These are phyloP conservation scores for Kandelia obovata DNA, from an alignment of 345 rosid species.

Conservation along the genomic window DNA sequence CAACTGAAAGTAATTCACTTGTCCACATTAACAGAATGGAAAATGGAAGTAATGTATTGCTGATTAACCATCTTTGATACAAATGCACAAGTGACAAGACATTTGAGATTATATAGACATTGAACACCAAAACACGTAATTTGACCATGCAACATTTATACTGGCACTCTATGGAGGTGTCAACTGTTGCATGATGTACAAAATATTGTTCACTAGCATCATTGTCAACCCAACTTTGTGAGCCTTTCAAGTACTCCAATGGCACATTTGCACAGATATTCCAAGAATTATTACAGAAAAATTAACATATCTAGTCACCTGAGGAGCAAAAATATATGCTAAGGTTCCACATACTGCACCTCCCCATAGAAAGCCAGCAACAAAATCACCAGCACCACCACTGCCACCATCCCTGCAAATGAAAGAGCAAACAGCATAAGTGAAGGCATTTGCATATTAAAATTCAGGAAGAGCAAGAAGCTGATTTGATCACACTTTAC, in stretches of 20 bases:
- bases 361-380: constrained; percentile 81
- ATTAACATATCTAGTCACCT: constrained; percentile 41
- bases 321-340: constrained; percentile 81
- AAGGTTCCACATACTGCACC: constrained; percentile 82
- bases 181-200: neutral
- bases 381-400: constrained; percentile 66
- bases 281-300: constrained; percentile 7
- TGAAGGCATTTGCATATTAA: neutral
- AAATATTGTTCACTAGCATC: neutral
- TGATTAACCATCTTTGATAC: neutral
- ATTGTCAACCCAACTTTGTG: neutral
- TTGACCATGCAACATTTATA: neutral
- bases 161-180: neutral
- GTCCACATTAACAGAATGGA: neutral
- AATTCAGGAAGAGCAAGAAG: too few relatives aligned
- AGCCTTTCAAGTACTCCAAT: neutral
- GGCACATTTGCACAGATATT: neutral
- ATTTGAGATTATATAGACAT: neutral
- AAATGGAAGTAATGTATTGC: neutral
- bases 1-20: too few relatives aligned
- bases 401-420: constrained; percentile 47
- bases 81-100: neutral
- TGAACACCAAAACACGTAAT: neutral
- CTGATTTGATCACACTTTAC: too few relatives aligned
- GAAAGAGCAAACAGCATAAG: constrained; percentile 1